Conservation (phyloP, 371 early-diverging fungal genomes). For the Mortierella sp. region DNA sequence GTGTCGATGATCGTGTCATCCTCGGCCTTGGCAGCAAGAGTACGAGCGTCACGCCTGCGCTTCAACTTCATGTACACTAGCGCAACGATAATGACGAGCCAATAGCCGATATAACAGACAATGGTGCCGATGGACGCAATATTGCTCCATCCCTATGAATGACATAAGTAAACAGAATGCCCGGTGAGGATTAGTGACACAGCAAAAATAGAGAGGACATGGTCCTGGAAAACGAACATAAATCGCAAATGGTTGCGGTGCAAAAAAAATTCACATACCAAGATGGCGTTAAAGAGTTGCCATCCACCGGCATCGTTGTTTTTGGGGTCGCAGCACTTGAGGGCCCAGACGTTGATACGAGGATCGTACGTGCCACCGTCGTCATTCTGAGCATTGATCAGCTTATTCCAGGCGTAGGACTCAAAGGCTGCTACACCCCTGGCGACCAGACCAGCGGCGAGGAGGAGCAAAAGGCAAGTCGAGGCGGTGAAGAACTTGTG, state of each 20-base stretch:
- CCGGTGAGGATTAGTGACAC: background rate
- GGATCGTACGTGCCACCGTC: conserved; percentile 57
- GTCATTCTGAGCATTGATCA: conserved; percentile 60
- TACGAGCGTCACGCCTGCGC: conserved; percentile 16
- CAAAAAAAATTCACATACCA: conserved; percentile 56
- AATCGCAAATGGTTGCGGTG: no score
- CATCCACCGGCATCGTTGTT: conserved; percentile 65
- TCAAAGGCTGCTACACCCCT: conserved; percentile 57
- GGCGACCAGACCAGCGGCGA: conserved; percentile 81
- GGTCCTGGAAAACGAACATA: background rate
- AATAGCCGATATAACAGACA: conserved; percentile 77
- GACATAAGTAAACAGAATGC: background rate
- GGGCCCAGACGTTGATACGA: conserved; percentile 58
- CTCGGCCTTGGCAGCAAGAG: background rate
- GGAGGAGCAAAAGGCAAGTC: conserved; percentile 76
- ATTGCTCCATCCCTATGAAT: conserved; percentile 73
- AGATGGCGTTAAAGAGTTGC: conserved; percentile 77
- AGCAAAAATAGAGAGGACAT: background rate
- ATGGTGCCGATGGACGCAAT: conserved; percentile 77
- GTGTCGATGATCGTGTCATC: background rate
- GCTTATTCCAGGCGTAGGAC: conserved; percentile 36
- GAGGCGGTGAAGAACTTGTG: conserved; percentile 81
- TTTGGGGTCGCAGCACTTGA: conserved; percentile 46
- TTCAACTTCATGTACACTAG: conserved; percentile 44
- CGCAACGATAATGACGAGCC: conserved; percentile 61